These are phyloP conservation scores for Aspergillus taichungensis DNA, from an alignment of 495 filamentous ascomycete species.

Conservation along the genomic window DNA sequence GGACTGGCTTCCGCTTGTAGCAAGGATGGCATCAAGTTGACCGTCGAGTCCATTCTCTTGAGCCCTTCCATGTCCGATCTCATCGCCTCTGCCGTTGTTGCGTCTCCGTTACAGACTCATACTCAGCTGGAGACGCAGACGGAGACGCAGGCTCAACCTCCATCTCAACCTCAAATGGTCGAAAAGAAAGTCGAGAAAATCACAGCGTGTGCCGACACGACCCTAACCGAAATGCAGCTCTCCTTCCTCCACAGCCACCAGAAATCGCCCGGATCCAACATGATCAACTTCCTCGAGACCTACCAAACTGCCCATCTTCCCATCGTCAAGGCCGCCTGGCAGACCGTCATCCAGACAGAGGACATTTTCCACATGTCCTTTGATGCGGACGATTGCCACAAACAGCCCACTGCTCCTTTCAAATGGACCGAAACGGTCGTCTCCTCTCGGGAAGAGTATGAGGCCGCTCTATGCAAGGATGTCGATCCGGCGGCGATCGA, in stretches of 20 bases:
- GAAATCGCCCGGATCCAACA: background rate
- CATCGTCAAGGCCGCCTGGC: background rate
- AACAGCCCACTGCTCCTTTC: background rate
- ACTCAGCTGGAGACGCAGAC: background rate
- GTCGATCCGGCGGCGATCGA: background rate
- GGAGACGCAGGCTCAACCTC: background rate
- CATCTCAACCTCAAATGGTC: background rate
- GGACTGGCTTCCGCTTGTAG: background rate
- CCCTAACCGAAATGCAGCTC: background rate
- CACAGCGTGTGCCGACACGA: background rate
- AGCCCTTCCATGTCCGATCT: background rate
- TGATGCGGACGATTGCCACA: background rate
- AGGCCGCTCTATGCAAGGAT: background rate
- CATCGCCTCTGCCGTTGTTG: background rate
- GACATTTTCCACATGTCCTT: background rate
- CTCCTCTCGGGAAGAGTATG: background rate
- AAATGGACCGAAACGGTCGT: background rate
- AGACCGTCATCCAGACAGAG: background rate
- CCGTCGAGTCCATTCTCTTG: background rate
- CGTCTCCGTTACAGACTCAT: background rate
- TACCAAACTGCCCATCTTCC: background rate
- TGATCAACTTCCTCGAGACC: background rate
- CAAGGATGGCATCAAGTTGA: background rate
- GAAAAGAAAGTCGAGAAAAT: background rate
- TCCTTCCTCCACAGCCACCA: background rate